Evolutionary conservation across 148 eudicot genomes (phyloP), one percentile per base, ranked within the genome.

Genomic region (Fallopia convolvulus): DNA sequence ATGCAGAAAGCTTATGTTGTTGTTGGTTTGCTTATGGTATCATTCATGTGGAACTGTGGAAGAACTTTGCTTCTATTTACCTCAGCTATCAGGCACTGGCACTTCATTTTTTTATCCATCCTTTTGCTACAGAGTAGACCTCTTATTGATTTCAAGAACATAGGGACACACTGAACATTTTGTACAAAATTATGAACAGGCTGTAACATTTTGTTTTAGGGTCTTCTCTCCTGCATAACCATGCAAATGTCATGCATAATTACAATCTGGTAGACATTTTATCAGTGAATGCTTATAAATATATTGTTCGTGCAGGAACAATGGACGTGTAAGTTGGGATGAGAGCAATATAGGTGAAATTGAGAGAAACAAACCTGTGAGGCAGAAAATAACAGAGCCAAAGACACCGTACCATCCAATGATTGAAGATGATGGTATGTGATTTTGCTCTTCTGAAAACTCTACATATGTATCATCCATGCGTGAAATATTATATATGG

Each of bases 311-410:
- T 39, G 20, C 74, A 82, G 81, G 79, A 86, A 77, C 77, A 89
- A 89, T 81, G 84, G 89, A 77, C 87, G 82, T 77, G 97, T 94
- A 70, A 86, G 79, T 79, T 94, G 98, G 98, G 83, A 94, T 86
- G 98, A 94, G 79, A 85, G 80, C 26, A 94, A 94, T 81, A 75
- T 94, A 78, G 97, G 81, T 23, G 95, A 94, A 42, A 94, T 94
- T 77, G 98, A 94, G 87, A 91, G 85, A 82, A 90, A 90, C 77
- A 94, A 94, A 83, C 98, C 98, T 32, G 97, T 92, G 47, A 92
- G 98, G 78, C 97, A 94, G 85, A 94, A 94, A 80, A 92, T 92
- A 50, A 94, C 97, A 41, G 98, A 94, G 83, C 98, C 98, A 49
- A 94, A 94, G 88, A 94, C 98, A 41, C 98, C 98, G 52, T 94